phyloP scores from a whole-genome alignment of 2,329 filamentous ascomycete genomes.

The Diaporthe capsici region DNA sequence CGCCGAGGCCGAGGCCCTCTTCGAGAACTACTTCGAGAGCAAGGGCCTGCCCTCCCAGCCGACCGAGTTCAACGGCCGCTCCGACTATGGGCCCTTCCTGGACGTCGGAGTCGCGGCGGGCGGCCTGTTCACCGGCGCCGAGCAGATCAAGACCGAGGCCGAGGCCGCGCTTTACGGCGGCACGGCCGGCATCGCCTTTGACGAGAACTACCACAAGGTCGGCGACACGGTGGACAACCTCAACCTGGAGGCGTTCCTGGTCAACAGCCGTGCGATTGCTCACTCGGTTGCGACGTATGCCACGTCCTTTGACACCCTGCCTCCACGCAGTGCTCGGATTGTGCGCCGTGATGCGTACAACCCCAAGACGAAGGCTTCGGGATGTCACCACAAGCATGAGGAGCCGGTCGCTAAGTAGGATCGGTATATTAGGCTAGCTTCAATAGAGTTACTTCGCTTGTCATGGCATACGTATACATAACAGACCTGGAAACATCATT shows the following conservation, averaged over 20 bases:
- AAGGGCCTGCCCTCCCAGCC: constrained; percentile 67
- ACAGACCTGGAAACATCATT: no score
- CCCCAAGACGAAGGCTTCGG: constrained; percentile 1
- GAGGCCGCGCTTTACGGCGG: constrained; percentile 75
- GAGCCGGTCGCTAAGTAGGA: background rate
- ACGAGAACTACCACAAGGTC: constrained; percentile 61
- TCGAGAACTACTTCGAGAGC: constrained; percentile 52
- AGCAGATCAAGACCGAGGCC: constrained; percentile 65
- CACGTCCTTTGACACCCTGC: constrained; percentile 54
- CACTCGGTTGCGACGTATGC: constrained; percentile 59
- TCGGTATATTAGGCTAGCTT: background rate
- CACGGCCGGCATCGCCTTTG: constrained; percentile 63
- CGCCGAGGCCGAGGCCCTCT: constrained; percentile 48
- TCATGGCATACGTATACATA: no score
- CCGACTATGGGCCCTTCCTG: constrained; percentile 77
- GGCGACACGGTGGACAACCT: constrained; percentile 54
- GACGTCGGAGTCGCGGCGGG: constrained; percentile 76
- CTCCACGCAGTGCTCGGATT: constrained; percentile 22
- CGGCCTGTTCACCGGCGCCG: constrained; percentile 73
- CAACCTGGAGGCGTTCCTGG: constrained; percentile 59
- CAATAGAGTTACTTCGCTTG: background rate
- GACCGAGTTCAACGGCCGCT: constrained; percentile 68
- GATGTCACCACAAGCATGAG: constrained; percentile 23
- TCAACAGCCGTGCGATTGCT: constrained; percentile 60
- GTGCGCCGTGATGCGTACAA: constrained; percentile 2